Evolutionary conservation across 192 early-diverging fungal genomes (phyloP), one percentile per base, ranked within the genome.

Genomic region (Coemansia asiatica): DNA sequence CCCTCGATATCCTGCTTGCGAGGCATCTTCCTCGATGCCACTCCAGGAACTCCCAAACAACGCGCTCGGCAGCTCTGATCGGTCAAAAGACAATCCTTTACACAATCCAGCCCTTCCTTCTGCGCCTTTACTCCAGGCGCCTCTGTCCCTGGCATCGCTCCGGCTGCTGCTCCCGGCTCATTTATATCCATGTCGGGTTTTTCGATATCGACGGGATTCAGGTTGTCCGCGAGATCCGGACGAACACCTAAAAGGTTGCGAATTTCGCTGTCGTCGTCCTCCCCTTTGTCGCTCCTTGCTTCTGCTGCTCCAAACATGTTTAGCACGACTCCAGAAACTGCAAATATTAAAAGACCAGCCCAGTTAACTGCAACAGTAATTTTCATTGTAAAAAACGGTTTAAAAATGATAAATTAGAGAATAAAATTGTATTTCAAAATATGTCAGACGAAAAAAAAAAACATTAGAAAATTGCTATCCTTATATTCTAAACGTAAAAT

Each of bases 1-100:
- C 77, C 72, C 38, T 46, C 67, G 13, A 68, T 71, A 27, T 80
- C 77, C 46, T 74, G 68, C 31, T 74, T 79, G 2, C 77, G 46
- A 8, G 71, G 77, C 56, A 56, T 44, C 29, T 71, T 71, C 29
- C 72, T 69, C 21, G 68, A 57, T 19, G 77, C 77, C 28, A 68
- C 72, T 15, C 77, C 77, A 26, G 77, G 77, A 5, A 74, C 77
- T 0, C 77, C 77, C 61, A 80, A 49, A 35, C 77, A 80, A n/a
- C 72, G 53, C 6, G 77, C 77, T 0, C 66, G 64, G 53, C 77
- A 80, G 55, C 77, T 71, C 60, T 74, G 77, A 21, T 80, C 77
- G 1, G 71, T 63, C 13, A 26, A 51, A 6, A 55, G 57, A 28
- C 77, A 80, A 21, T 35, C 68, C 15, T 25, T 64, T 18, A 80